A percentile compares a stretch with the other conserved stretches of the same genome.
phyloP scores from a whole-genome alignment of 192 early-diverging fungal genomes.

The Umbelopsis ramanniana region DNA sequence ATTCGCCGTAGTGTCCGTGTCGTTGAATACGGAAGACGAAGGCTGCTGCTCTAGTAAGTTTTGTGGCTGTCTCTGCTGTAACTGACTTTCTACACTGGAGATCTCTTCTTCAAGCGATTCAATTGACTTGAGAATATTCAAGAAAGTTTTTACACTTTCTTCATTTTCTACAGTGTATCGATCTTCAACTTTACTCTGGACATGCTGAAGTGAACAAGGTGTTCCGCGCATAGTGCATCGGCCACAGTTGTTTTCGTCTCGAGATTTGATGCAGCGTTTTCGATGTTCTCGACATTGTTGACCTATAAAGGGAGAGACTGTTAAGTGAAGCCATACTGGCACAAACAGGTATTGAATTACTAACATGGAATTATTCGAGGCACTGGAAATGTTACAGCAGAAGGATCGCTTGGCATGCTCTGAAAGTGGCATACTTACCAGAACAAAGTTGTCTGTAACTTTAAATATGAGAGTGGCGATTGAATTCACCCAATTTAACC shows the following conservation, averaged over 20 bases:
- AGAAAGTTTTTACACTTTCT: background rate
- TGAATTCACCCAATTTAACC: too few species aligned
- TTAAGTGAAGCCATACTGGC: background rate
- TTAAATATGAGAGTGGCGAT: too few species aligned
- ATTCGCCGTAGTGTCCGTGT: background rate
- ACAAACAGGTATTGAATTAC: background rate
- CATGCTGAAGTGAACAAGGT: background rate
- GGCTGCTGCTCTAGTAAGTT: background rate
- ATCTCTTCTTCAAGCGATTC: background rate
- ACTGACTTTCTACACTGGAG: background rate
- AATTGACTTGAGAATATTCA: background rate
- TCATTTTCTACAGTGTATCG: background rate
- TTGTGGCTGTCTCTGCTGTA: background rate
- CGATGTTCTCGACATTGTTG: constrained; percentile 7
- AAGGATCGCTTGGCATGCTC: too few species aligned
- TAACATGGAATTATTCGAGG: constrained; percentile 1
- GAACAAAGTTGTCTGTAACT: too few species aligned
- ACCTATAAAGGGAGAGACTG: background rate
- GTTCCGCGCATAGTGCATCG: background rate
- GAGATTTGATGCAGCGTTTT: background rate
- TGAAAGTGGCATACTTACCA: too few species aligned
- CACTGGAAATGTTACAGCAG: background rate
- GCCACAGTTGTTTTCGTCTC: background rate
- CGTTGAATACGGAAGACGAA: background rate
- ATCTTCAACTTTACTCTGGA: background rate